Base-by-base conservation (phyloP, 345 rosid genomes). In the Ricinus communis region DNA sequence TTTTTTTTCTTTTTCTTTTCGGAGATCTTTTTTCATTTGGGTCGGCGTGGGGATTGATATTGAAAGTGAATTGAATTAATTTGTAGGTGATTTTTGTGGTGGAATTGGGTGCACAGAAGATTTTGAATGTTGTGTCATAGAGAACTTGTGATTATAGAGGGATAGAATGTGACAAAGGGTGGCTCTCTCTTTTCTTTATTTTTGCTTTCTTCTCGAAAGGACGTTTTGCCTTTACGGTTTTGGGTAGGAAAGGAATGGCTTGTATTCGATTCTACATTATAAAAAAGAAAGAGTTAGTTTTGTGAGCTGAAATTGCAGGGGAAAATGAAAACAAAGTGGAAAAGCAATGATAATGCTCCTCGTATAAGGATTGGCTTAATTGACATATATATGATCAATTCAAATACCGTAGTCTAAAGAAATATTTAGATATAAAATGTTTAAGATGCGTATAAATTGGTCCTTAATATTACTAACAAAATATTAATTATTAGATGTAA, bases 81-180 rank as follows among this genome's bases (percentile, higher is more conserved):
- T n/a, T 2, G 40, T 13, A 5, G 8, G 24, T 46, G 46, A 61
- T 12, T 66, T 57, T 7, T 74, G 76, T 81, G 81, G 76, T 74
- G 76, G 62, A 66, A 70, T 62, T 74, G 46, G 70, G 40, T 36
- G 63, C 62, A 36, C 15, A 40, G 19, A 60, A 53, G 46, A 60
- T 61, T 47, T 22, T 63, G 74, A 43, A 65, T 68, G 65, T 50
- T 19, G 38, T 52, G 50, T 66, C 84, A 75, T 58, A 70, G 75
- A 56, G 47, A 38, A 78, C 71, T 62, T 73, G 77, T 75, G 77
- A 81, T 53, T 40, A 41, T 36, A 36, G 7, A 7, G 54, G 38
- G 73, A 52, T 5, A 40, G 77, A 70, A 61, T 61, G 71, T 50
- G 82, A 75, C 77, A 1, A 15, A 9, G 57, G 6, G 46, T 24